Base-by-base conservation (phyloP, 257 asterid genomes). In the Thymus mandschuricus region DNA sequence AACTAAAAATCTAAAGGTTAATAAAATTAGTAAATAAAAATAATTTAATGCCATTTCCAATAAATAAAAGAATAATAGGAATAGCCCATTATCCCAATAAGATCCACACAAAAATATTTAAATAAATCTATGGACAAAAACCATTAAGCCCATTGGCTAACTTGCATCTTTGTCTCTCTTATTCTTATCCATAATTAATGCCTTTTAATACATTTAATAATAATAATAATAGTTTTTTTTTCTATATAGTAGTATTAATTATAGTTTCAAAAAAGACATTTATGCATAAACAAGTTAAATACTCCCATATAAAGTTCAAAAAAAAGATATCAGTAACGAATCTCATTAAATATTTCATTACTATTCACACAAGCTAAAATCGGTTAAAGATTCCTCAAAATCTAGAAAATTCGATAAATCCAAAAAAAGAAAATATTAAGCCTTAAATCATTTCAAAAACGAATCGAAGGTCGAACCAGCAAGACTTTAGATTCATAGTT, bases 71-170 rank as follows among this genome's bases (percentile, higher is more conserved):
- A 49, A 62, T 41, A 31, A 5, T 57, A 57, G 8, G 2, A 72
- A 55, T 49, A 38, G 46, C 62, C 41, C 5, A 51, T 51, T 31
- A 12, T 38, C 31, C 58, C 50, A 48, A 45, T 12, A 28, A 35
- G 13, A 59, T 8, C 5, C 55, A 6, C 10, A 38, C 21, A 40
- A 11, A 28, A 12, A 1, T 45, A 41, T 21, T 48, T 56, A 35
- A 33, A 38, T 27, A 40, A 60, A 77, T 71, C 34, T 45, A 56
- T 30, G 54, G 67, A 69, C 70, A 62, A 52, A 62, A 35, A 28
- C 59, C 54, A 45, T 29, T 21, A 35, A n/a, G 8, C 31, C 60
- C 35, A 50, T 59, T 66, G 78, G 60, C 52, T 44, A 61, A 34
- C 54, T 60, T 68, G 27, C 49, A 10, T 4, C 60, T 2, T 35